These are phyloP conservation scores for Dendrocalamus latiflorus DNA, from an alignment of 202 grass and related monocot species.

Conservation along the genomic window DNA sequence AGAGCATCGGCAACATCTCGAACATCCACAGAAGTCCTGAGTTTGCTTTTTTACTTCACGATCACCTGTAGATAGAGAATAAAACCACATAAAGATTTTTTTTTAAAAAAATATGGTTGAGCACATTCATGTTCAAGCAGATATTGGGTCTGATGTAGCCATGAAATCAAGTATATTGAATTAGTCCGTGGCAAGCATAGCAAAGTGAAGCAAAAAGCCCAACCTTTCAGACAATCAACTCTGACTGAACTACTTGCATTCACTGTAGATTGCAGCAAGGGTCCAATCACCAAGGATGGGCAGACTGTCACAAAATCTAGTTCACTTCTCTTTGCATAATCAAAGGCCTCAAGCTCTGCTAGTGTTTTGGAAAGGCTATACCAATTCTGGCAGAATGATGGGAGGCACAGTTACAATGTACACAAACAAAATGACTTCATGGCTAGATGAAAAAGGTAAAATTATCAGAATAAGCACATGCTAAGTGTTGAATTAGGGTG, in stretches of 20 bases:
- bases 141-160: not conserved
- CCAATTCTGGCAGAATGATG: slow-evolving; percentile 49
- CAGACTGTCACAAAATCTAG: slow-evolving; percentile 56
- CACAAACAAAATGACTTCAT: not conserved
- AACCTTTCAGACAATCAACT: slow-evolving; percentile 60
- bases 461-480: not conserved
- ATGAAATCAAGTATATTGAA: not conserved
- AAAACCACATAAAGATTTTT: not conserved
- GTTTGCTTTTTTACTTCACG: slow-evolving; percentile 39
- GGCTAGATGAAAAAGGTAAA: not conserved
- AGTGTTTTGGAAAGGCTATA: slow-evolving; percentile 64
- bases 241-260: slow-evolving; percentile 61
- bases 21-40: slow-evolving; percentile 51
- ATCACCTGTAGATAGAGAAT: slow-evolving; percentile 14
- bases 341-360: slow-evolving; percentile 58
- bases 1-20: slow-evolving; percentile 60
- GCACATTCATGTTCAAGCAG: not conserved
- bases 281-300: slow-evolving; percentile 63
- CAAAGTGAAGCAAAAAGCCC: not conserved
- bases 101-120: not conserved
- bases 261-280: slow-evolving; percentile 51
- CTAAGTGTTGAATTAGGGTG: too few species aligned
- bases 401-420: not conserved
- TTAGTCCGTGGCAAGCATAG: not conserved
- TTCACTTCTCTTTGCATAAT: slow-evolving; percentile 34